Evolutionary conservation across 1,284 basidiomycete genomes (phyloP).

Genomic region (Cutaneotrichosporon mucoides): DNA sequence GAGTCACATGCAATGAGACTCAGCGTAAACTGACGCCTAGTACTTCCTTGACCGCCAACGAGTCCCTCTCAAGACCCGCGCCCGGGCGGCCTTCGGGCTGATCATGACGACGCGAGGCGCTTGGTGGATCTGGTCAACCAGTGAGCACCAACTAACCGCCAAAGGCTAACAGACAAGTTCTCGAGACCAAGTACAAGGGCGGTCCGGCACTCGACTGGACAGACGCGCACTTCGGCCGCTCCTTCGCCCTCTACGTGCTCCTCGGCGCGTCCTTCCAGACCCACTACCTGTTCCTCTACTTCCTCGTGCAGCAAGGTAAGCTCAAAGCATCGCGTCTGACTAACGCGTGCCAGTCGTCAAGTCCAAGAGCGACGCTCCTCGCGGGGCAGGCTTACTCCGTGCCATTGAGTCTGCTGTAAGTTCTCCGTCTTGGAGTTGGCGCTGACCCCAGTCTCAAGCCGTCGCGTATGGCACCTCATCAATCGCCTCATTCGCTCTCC

Average conservation of each 20-base stretch:
- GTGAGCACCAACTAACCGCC: too few species aligned
- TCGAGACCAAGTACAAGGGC: constrained; percentile 5
- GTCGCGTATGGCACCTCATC: constrained; percentile 7
- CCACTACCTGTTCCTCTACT: constrained; percentile 12
- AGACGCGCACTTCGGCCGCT: constrained; percentile 4
- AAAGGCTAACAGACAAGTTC: not conserved
- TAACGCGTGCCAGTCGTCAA: not conserved
- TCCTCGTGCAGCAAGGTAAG: constrained; percentile 7
- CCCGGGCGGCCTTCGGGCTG: constrained; percentile 1
- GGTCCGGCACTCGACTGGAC: constrained; percentile 7
- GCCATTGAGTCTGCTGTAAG: constrained; percentile 3
- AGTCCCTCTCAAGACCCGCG: not conserved
- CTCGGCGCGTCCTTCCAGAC: constrained; percentile 9
- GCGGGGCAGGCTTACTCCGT: constrained; percentile 5
- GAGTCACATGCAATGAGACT: not conserved
- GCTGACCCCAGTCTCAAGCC: not conserved
- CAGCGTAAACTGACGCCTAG: not conserved
- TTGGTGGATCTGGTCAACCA: constrained; percentile 12
- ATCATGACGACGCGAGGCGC: constrained; percentile 6
- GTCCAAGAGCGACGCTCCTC: not conserved
- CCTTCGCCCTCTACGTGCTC: constrained; percentile 14
- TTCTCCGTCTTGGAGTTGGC: too few species aligned
- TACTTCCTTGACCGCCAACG: constrained; percentile 5
- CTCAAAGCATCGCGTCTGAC: not conserved
- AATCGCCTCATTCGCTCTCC: not conserved